A percentile compares a stretch with the other conserved stretches of the same genome.
Conservation (phyloP, 2,329 filamentous ascomycete species). For the Neofusicoccum kwambonambiense region DNA sequence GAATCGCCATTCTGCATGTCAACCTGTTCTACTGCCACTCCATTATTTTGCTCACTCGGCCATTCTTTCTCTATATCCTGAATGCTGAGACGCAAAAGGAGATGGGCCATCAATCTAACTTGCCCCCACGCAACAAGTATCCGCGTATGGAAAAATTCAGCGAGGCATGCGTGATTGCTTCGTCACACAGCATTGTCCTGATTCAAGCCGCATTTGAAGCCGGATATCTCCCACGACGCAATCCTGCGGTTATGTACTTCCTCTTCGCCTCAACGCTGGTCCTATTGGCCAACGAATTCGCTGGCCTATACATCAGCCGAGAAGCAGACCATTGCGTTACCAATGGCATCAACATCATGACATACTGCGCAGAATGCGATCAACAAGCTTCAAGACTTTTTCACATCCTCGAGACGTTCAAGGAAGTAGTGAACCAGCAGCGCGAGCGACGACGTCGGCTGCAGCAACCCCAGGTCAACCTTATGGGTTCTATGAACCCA, state of each 20-base stretch:
- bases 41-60: slow-evolving; percentile 62
- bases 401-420: slow-evolving; percentile 39
- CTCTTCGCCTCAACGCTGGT: slow-evolving; percentile 42
- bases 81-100: slow-evolving; percentile 43
- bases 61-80: slow-evolving; percentile 62
- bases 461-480: slow-evolving; percentile 18
- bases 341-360: slow-evolving; percentile 41
- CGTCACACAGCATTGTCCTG: slow-evolving; percentile 41
- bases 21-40: slow-evolving; percentile 64
- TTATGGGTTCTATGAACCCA: slow-evolving; percentile 18
- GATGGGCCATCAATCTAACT: slow-evolving; percentile 27
- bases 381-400: slow-evolving; percentile 39
- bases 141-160: slow-evolving; percentile 49
- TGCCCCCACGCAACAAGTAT: slow-evolving; percentile 23
- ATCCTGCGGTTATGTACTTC: slow-evolving; percentile 43
- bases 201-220: slow-evolving; percentile 43
- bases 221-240: slow-evolving; percentile 39
- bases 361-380: slow-evolving; percentile 41
- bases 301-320: slow-evolving; percentile 34
- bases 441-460: slow-evolving; percentile 28
- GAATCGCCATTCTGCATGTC: slow-evolving; percentile 61
- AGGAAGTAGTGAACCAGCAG: slow-evolving; percentile 37
- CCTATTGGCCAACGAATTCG: slow-evolving; percentile 42
- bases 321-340: slow-evolving; percentile 37
- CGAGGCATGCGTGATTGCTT: slow-evolving; percentile 44